Evolutionary conservation across 208 protist genomes (phyloP), one percentile per base, ranked within the genome.

Genomic region (Dictyostelium gargantuum): DNA sequence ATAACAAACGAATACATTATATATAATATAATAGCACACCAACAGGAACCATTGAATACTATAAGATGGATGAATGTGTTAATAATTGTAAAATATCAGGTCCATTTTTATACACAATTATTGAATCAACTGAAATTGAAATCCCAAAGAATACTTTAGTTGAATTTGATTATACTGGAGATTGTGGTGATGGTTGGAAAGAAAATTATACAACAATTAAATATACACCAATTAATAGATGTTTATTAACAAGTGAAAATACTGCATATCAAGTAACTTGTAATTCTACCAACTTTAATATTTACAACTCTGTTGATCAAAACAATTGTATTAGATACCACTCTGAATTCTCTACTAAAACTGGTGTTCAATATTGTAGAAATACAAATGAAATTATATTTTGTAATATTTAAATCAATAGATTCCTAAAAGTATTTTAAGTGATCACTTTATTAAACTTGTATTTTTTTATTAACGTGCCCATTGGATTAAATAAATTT

Each of bases 371-470:
- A 68, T 38, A 38, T 68, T 68, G 61, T 21, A 8, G 0, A 19
- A 17, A 6, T 38, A 15, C 15, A 8, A 68, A 68, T 38, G 29
- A 68, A 38, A 35, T 23, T 10, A 35, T 40, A 21, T 68, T 68
- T 68, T 68, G 61, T 68, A 68, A 68, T 68, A 8, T 68, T 68
- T 68, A 68, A 68, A 52, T n/a, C n/a, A n/a, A n/a, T n/a, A n/a
- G n/a, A n/a, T n/a, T n/a, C n/a, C n/a, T n/a, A n/a, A n/a, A n/a
- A n/a, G n/a, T n/a, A n/a, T n/a, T n/a, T n/a, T n/a, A n/a, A n/a
- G n/a, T n/a, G n/a, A n/a, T n/a, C n/a, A n/a, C n/a, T n/a, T n/a
- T n/a, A n/a, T n/a, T n/a, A n/a, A n/a, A n/a, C n/a, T n/a, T n/a
- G n/a, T n/a, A n/a, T n/a, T n/a, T n/a, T n/a, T n/a, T n/a, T n/a